These are phyloP conservation scores for Triangularia verruculosa DNA, from an alignment of 2,329 filamentous ascomycete species.

Conservation along the genomic window DNA sequence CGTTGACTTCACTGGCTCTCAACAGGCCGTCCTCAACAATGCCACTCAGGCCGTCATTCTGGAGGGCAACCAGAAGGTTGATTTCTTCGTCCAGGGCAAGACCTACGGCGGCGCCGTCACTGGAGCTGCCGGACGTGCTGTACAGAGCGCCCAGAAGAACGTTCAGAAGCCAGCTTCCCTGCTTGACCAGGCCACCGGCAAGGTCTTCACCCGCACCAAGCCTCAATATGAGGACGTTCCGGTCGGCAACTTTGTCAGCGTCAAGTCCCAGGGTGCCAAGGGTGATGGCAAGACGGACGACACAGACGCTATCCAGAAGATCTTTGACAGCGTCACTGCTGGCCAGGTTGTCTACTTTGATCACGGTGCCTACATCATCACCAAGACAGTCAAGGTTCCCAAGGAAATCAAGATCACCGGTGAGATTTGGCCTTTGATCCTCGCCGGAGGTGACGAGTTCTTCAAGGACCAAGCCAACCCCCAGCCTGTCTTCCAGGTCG, in stretches of 20 bases:
- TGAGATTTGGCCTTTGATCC: constrained; percentile 86
- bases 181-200: constrained; percentile 57
- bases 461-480: constrained; percentile 77
- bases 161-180: constrained; percentile 65
- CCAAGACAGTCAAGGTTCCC: constrained; percentile 67
- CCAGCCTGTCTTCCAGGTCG: constrained; percentile 81
- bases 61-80: constrained; percentile 64
- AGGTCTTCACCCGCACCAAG: constrained; percentile 79
- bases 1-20: constrained; percentile 73
- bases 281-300: constrained; percentile 89
- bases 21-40: constrained; percentile 61
- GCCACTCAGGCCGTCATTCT: constrained; percentile 61
- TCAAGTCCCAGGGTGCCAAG: constrained; percentile 77
- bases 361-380: constrained; percentile 69
- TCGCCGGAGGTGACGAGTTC: constrained; percentile 68
- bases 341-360: constrained; percentile 72
- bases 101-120: constrained; percentile 55
- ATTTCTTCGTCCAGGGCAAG: constrained; percentile 77
- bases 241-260: constrained; percentile 72
- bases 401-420: constrained; percentile 84
- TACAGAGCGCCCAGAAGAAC: constrained; percentile 58
- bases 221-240: constrained; percentile 76
- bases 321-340: constrained; percentile 64
- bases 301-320: constrained; percentile 75
- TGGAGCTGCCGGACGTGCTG: constrained; percentile 45